Base-by-base conservation (phyloP, 768 basidiomycete species). In the Boletus reticuloceps region DNA sequence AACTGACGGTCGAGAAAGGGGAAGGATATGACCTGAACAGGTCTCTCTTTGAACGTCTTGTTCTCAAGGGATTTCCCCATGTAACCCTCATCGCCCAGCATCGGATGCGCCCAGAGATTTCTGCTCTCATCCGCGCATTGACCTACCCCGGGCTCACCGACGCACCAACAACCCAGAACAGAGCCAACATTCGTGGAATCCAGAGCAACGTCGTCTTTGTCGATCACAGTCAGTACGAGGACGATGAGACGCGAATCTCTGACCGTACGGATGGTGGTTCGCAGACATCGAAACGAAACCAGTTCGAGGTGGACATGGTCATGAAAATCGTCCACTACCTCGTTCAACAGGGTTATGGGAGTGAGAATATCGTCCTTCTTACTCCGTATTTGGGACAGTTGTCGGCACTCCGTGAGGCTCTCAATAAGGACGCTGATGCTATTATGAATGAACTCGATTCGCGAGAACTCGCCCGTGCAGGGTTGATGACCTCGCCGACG, bases 101-200 rank as follows among this genome's bases (percentile, higher is more conserved):
- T 62, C 81, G 88, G 13, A 89, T 89, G 88, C 77, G 87, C 9
- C 88, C 87, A 1, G 85, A 88, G 58, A 88, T 89, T 13, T 85
- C 88, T 7, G 61, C 75, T 0, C 71, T 88, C 22, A 77, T 89
- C 34, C 79, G 87, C 14, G 62, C 72, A 9, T 73, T 89, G 16
- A 88, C 86, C 0, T 89, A 89, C 59, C 84, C 84, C 0, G 82
- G 82, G 16, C 79, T 89, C 12, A 61, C 71, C 1, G 87, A 89
- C 54, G 83, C 82, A 0, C 65, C 75, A 0, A 66, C 56, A 17
- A 88, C 88, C 0, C 47, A 68, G 27, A 74, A 72, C 43, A 79
- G 86, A 2, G 78, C 78, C 0, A 60, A 82, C 54, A 67, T 88
- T 20, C 76, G 76, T 0, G 87, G 88, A 20, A 58, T 88, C 0